A percentile compares a stretch with the other conserved stretches of the same genome.
These are phyloP conservation scores for Cornus kousa DNA, from an alignment of 148 eudicot genomes.

Conservation along the genomic window DNA sequence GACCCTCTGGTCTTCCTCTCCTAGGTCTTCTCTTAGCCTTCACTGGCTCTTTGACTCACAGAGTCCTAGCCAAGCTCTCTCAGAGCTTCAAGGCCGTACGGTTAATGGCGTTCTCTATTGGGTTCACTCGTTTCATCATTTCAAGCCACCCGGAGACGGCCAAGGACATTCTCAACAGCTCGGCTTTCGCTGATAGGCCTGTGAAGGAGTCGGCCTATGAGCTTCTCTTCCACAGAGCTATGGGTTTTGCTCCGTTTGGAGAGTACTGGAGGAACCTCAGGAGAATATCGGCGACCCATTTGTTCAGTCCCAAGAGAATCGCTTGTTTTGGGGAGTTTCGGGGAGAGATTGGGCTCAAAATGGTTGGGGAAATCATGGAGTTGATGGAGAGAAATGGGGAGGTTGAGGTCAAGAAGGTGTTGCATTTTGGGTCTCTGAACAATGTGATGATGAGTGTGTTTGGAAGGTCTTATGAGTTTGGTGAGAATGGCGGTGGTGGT, in stretches of 20 bases:
- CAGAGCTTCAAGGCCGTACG: conserved; percentile 18
- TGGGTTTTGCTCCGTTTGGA: conserved; percentile 93
- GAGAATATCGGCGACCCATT: conserved; percentile 59
- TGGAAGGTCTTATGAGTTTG: conserved; percentile 55
- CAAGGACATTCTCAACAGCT: conserved; percentile 57
- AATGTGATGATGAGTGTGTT: conserved; percentile 93
- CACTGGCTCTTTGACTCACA: conserved; percentile 45
- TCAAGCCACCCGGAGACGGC: conserved; percentile 73
- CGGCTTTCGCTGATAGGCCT: conserved; percentile 80
- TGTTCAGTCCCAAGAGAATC: conserved; percentile 61
- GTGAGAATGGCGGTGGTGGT: not conserved
- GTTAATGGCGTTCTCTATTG: conserved; percentile 83
- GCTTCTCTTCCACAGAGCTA: conserved; percentile 76
- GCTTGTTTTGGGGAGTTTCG: conserved; percentile 38
- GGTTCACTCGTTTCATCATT: conserved; percentile 69
- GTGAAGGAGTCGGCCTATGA: conserved; percentile 84
- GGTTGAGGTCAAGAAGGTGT: conserved; percentile 47
- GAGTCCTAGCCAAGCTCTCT: conserved; percentile 39
- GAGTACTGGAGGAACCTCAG: conserved; percentile 84
- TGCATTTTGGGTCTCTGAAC: conserved; percentile 75
- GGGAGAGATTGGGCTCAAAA: conserved; percentile 36
- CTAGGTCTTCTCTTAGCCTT: conserved; percentile 48
- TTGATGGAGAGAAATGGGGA: conserved; percentile 36
- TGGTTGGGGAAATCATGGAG: conserved; percentile 31
- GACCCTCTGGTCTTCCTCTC: conserved; percentile 70